A percentile compares a stretch with the other conserved stretches of the same genome.
Evolutionary conservation across 495 filamentous ascomycete species (phyloP).

Genomic region (Pseudoneurospora amorphoporcata): DNA sequence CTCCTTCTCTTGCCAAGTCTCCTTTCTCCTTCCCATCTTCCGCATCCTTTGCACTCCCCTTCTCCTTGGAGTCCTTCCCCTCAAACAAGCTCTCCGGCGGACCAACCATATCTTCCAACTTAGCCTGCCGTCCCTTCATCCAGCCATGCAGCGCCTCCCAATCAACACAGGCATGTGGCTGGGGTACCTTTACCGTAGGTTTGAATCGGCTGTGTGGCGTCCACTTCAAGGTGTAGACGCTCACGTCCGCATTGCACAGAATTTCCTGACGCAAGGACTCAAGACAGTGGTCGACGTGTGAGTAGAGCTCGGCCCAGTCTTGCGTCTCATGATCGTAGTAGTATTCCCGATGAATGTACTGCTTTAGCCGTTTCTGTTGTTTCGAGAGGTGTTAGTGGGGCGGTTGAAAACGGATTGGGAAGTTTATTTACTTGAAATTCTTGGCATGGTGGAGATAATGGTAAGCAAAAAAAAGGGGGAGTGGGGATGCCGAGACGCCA

Average conservation of each 20-base stretch:
- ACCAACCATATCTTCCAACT: constrained; percentile 12
- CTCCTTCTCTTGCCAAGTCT: background rate
- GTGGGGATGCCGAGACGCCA: background rate
- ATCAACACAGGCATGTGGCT: constrained; percentile 22
- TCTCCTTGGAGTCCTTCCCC: background rate
- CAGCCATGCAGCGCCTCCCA: constrained; percentile 22
- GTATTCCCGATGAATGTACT: constrained; percentile 13
- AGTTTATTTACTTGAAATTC: background rate
- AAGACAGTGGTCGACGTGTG: constrained; percentile 15
- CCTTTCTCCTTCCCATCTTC: background rate
- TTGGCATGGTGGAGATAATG: background rate
- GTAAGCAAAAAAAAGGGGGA: background rate
- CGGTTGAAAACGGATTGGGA: background rate
- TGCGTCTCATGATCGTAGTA: constrained; percentile 10
- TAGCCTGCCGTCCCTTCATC: constrained; percentile 15
- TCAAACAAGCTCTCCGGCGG: constrained; percentile 3
- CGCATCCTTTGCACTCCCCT: background rate
- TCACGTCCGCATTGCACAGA: constrained; percentile 7
- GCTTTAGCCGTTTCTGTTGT: constrained; percentile 14
- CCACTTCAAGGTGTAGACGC: constrained; percentile 13
- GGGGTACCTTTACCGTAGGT: constrained; percentile 6
- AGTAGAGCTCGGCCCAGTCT: constrained; percentile 6
- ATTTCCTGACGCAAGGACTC: constrained; percentile 10
- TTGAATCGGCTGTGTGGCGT: constrained; percentile 7
- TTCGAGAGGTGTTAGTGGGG: background rate